Evolutionary conservation across 163 green algal species (phyloP).

Genomic region (Scenedesmus sp.): DNA sequence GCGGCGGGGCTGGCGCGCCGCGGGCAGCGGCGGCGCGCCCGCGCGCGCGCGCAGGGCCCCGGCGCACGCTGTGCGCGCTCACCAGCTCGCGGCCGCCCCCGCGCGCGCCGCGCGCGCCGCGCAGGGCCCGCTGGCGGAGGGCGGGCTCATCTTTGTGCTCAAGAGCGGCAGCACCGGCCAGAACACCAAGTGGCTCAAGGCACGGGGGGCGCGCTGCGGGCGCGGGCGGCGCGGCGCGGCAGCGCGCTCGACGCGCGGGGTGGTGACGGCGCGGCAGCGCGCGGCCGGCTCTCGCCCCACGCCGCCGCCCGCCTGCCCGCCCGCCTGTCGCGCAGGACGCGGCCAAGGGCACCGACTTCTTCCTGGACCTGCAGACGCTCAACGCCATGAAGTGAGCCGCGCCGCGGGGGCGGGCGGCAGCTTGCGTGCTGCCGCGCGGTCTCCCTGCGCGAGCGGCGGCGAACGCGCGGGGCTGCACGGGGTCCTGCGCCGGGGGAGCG

Average conservation of each 20-base stretch:
- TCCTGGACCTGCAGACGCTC: slow-evolving; percentile 32
- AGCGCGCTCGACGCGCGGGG: no score
- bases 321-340: slow-evolving; percentile 19
- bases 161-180: slow-evolving; percentile 33
- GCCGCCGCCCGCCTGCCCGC: no score
- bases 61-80: no score
- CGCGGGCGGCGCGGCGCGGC: not conserved
- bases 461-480: not conserved
- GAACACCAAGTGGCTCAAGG: slow-evolving; percentile 47
- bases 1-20: not conserved
- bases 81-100: no score
- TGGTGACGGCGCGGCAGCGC: not conserved
- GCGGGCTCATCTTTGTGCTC: slow-evolving; percentile 48
- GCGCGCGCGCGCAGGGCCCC: not conserved
- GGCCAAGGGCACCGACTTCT: slow-evolving; percentile 43
- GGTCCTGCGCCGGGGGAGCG: not conserved
- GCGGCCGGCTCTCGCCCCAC: no score
- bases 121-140: slow-evolving; percentile 40
- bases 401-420: no score
- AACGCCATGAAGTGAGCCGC: slow-evolving; percentile 8
- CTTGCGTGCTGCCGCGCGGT: no score
- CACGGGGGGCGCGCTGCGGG: no score
- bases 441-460: no score
- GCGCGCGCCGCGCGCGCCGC: not conserved
- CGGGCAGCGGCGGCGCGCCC: not conserved